phyloP scores from a whole-genome alignment of 2,329 filamentous ascomycete species.

The Pseudocercospora pini-densiflorae region DNA sequence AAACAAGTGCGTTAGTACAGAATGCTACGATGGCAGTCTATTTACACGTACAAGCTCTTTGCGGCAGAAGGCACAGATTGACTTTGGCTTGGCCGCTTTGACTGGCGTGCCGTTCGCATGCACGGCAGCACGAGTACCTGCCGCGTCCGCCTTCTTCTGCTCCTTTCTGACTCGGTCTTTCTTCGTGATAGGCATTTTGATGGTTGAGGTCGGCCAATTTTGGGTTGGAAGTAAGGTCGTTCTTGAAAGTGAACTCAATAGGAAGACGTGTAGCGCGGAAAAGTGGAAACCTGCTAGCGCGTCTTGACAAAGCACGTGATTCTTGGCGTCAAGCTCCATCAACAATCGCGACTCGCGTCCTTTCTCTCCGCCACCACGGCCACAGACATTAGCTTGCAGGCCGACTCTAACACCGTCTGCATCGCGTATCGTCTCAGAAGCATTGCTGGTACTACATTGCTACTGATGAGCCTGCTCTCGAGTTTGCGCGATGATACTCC shows the following conservation, averaged over 20 bases:
- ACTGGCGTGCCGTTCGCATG: conserved; percentile 61
- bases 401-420: no score
- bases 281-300: conserved; percentile 2
- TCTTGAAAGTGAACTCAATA: background rate
- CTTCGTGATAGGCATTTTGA: conserved; percentile 54
- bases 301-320: background rate
- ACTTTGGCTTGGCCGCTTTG: conserved; percentile 59
- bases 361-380: no score
- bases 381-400: no score
- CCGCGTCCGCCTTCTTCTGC: conserved; percentile 60
- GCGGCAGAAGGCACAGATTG: conserved; percentile 42
- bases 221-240: background rate
- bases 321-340: background rate
- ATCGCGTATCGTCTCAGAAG: no score
- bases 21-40: background rate
- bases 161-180: conserved; percentile 59
- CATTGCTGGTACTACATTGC: no score
- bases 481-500: no score
- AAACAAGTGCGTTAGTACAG: background rate
- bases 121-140: conserved; percentile 58
- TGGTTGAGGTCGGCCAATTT: background rate
- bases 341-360: no score
- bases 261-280: conserved; percentile 5
- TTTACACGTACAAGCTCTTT: conserved; percentile 34
- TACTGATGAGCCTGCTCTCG: no score